These are phyloP conservation scores for Paraphaeosphaeria sporulosa DNA, from an alignment of 2,329 filamentous ascomycete species.

Conservation along the genomic window DNA sequence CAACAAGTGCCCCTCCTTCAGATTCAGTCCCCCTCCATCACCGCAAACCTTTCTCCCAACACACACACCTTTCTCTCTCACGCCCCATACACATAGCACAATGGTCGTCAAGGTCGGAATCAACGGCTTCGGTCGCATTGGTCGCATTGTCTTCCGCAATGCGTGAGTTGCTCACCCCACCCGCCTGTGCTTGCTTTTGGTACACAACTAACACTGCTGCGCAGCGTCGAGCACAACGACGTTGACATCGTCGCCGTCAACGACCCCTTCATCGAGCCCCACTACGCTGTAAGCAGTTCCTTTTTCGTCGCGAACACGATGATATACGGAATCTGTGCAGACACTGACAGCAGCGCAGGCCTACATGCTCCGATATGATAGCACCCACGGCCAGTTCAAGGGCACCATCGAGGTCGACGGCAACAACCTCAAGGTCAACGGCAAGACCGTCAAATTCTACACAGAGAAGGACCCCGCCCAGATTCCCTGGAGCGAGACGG, in stretches of 20 bases:
- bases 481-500: conserved; percentile 90
- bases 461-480: conserved; percentile 84
- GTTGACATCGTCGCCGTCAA: conserved; percentile 97
- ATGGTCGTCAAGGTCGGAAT: conserved; percentile 77
- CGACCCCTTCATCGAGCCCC: conserved; percentile 98
- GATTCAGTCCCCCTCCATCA: conserved; percentile 3
- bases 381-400: conserved; percentile 96
- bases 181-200: conserved; percentile 6
- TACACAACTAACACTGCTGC: conserved; percentile 30
- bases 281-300: conserved; percentile 84
- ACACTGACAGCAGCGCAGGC: conserved; percentile 65
- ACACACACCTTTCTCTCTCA: conserved; percentile 12
- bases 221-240: conserved; percentile 80
- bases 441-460: conserved; percentile 96
- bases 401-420: conserved; percentile 79
- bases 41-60: conserved; percentile 24
- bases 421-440: conserved; percentile 83
- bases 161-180: conserved; percentile 64
- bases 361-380: conserved; percentile 99
- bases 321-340: not conserved
- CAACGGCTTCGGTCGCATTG: conserved; percentile 99
- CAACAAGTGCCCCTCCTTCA: conserved; percentile 34
- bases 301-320: not conserved
- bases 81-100: conserved; percentile 26
- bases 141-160: conserved; percentile 99